These are phyloP conservation scores for Ceriops decandra DNA, from an alignment of 345 rosid genomes.

Conservation along the genomic window DNA sequence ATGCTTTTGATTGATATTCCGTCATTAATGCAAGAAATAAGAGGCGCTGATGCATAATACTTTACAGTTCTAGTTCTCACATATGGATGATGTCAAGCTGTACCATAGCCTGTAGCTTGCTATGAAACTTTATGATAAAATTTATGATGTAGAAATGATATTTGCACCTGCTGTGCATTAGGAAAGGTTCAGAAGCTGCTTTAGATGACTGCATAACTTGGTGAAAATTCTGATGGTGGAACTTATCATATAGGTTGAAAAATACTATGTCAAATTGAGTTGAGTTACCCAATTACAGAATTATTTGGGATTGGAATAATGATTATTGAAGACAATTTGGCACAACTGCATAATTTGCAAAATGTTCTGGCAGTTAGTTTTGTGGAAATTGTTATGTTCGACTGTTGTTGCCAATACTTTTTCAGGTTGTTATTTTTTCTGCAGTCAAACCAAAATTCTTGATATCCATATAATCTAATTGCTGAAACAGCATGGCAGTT, in stretches of 20 bases:
- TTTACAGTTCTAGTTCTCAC: not conserved
- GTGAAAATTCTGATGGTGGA: slow-evolving; percentile 6
- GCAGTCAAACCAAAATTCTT: slow-evolving; percentile 21
- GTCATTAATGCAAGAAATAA: too few species aligned
- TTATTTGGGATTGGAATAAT: not conserved
- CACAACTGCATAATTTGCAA: too few species aligned
- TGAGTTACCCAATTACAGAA: not conserved
- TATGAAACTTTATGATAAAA: not conserved
- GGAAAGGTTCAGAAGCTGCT: not conserved
- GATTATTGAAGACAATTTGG: too few species aligned
- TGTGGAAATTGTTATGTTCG: not conserved
- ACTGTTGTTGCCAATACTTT: slow-evolving; percentile 21
- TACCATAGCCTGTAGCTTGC: not conserved
- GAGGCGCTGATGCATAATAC: not conserved
- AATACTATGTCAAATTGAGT: not conserved
- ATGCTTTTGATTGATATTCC: too few species aligned
- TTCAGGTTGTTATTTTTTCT: slow-evolving; percentile 30
- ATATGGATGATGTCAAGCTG: not conserved
- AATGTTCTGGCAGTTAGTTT: too few species aligned
- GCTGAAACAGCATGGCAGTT: slow-evolving; percentile 65
- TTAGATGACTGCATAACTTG: not conserved
- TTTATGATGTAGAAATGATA: not conserved
- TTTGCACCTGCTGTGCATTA: not conserved
- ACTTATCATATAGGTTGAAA: not conserved
- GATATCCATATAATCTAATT: slow-evolving; percentile 34